Evolutionary conservation across 495 filamentous ascomycete genomes (phyloP).

Genomic region (Talaromyces liani): DNA sequence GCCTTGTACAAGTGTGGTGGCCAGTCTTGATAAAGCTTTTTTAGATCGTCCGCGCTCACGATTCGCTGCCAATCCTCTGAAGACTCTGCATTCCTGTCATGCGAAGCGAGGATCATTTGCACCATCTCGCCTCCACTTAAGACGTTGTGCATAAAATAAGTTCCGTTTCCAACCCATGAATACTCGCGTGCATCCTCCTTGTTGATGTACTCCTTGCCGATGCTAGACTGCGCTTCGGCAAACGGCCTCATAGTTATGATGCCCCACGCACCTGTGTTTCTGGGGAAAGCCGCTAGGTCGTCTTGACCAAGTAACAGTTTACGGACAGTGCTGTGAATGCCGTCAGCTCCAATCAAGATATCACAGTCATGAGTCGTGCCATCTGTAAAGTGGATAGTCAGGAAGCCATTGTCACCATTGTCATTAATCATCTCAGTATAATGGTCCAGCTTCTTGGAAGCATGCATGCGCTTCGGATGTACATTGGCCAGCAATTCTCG

Average conservation of each 20-base stretch:
- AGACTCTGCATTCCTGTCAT: background rate
- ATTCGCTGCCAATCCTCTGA: background rate
- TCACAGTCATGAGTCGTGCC: constrained; percentile 28
- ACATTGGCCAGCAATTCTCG: constrained; percentile 39
- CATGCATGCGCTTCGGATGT: constrained; percentile 33
- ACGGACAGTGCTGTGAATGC: constrained; percentile 44
- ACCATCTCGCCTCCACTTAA: background rate
- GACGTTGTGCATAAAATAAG: background rate
- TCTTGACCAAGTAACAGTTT: constrained; percentile 20
- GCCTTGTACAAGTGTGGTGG: background rate
- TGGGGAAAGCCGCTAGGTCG: constrained; percentile 21
- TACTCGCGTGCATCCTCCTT: background rate
- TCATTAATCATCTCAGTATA: constrained; percentile 10
- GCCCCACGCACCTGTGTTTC: constrained; percentile 10
- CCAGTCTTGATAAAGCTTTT: background rate
- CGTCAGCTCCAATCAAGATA: constrained; percentile 51
- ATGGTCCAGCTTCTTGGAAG: constrained; percentile 30
- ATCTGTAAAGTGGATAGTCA: constrained; percentile 24
- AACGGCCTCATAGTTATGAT: background rate
- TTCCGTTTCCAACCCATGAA: background rate
- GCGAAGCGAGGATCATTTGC: background rate
- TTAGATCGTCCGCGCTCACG: background rate
- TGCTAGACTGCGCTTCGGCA: background rate
- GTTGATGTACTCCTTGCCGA: background rate
- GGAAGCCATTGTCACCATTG: constrained; percentile 11